Evolutionary conservation across 345 rosid genomes (phyloP).

Genomic region (Triadica sebifera): DNA sequence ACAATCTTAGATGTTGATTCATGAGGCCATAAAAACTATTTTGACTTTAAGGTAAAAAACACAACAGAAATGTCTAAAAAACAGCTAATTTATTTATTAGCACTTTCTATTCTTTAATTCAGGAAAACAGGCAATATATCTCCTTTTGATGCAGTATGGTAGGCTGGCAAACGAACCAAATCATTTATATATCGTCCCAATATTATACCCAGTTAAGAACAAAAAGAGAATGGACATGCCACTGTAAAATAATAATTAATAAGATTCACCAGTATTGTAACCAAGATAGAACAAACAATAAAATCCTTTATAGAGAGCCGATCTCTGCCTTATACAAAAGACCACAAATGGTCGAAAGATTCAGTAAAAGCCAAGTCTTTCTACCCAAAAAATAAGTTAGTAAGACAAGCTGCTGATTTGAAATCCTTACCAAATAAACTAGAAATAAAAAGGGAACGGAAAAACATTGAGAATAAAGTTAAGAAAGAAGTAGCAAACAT

Average conservation of each 20-base stretch:
- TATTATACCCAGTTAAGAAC: conserved; percentile 1
- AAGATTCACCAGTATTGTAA: conserved; percentile 15
- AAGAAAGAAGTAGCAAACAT: no score
- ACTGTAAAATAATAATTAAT: conserved; percentile 5
- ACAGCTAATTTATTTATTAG: background rate
- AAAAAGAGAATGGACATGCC: conserved; percentile 12
- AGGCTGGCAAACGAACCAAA: background rate
- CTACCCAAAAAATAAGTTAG: background rate
- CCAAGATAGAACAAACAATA: conserved; percentile 11
- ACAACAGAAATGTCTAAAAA: background rate
- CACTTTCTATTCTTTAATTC: conserved; percentile 15
- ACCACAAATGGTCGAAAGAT: conserved; percentile 6
- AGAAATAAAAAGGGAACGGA: no score
- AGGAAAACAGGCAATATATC: background rate
- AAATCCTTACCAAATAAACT: no score
- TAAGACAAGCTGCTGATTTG: no score
- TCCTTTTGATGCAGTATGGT: background rate
- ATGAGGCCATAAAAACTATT: background rate
- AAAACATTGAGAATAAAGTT: no score
- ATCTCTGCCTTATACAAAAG: background rate
- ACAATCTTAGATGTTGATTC: background rate
- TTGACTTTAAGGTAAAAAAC: background rate
- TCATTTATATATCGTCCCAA: background rate
- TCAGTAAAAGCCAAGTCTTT: background rate
- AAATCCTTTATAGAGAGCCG: background rate